These are phyloP conservation scores for Calonectria ilicicola DNA, from an alignment of 2,329 filamentous ascomycete species.

Conservation along the genomic window DNA sequence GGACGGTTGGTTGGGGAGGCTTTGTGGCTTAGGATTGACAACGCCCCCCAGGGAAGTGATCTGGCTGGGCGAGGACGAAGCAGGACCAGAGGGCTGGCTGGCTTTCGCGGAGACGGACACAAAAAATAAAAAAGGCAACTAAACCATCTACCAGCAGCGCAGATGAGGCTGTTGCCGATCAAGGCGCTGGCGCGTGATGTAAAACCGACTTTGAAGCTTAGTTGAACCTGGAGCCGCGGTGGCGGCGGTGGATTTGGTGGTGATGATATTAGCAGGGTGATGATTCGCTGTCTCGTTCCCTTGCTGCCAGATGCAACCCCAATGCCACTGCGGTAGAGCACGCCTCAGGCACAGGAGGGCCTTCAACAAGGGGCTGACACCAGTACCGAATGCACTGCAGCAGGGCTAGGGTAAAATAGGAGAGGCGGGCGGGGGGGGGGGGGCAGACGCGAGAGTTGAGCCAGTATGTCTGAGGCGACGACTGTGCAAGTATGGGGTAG, in stretches of 20 bases:
- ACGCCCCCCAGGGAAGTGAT: not conserved
- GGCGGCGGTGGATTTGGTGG: not conserved
- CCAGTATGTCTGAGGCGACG: not conserved
- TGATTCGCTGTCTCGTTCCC: conserved; percentile 15
- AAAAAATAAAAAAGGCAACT: not conserved
- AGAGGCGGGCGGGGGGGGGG: not conserved
- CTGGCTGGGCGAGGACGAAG: not conserved
- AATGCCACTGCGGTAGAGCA: not conserved
- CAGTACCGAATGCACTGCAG: conserved; percentile 8
- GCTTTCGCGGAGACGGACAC: not conserved
- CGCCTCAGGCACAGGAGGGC: conserved; percentile 12
- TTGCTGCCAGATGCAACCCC: conserved; percentile 11
- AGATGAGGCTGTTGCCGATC: not conserved
- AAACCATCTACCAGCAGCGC: not conserved
- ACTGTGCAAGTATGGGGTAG: not conserved
- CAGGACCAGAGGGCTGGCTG: not conserved
- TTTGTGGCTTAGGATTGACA: conserved; percentile 4
- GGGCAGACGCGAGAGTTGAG: not conserved
- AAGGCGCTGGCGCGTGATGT: not conserved
- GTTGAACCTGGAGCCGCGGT: not conserved
- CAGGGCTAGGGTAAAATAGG: conserved; percentile 1
- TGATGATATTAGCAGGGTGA: not conserved
- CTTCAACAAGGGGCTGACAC: not conserved
- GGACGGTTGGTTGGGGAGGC: not conserved
- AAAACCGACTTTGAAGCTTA: not conserved